Evolutionary conservation across 208 protist genomes (phyloP), one percentile per base, ranked within the genome.

Genomic region (Trypanosoma congolense): DNA sequence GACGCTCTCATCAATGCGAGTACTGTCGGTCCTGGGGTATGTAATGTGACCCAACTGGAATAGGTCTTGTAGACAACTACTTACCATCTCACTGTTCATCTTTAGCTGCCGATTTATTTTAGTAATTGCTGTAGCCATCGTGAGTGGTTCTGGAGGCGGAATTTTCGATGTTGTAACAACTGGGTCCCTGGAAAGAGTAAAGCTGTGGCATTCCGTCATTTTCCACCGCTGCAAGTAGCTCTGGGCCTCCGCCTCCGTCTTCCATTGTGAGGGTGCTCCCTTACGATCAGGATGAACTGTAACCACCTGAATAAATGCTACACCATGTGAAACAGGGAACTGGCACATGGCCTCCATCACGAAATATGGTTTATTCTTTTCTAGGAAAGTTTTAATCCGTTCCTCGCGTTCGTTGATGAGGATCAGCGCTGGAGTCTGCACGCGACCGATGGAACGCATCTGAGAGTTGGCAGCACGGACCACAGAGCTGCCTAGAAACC

Each of bases 21-120:
- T 85, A 64, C 83, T 92, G 70, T 96, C 89, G 4, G 89, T 93
- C 33, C 89, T 65, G 18, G 89, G 89, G 66, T 96, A 96, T 14
- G 89, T 96, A 62, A 96, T 91, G 68, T 83, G 77, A 36, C 89
- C 89, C 72, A 86, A 73, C 64, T 92, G 85, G 60, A 96, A 96
- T 8, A 96, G 69, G 46, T 92, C 85, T 70, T 96, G 89, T 44
- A 92, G 63, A 26, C 65, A 85, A 25, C 69, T 66, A 71, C 80
- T 93, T 14, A 90, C 80, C 47, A 57, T 57, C 56, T 90, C 81
- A 47, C 81, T 91, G 24, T 61, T 87, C 50, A 92, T 71, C 51
- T 82, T 84, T 42, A 96, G 65, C 56, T 89, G 83, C 14, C 82
- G 83, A 47, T 92, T 92, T 26, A 81, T 81, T 51, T 81, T 85